These are phyloP conservation scores for Salisapilia sapeloensis DNA, from an alignment of 352 stramenopile species.

Conservation along the genomic window DNA sequence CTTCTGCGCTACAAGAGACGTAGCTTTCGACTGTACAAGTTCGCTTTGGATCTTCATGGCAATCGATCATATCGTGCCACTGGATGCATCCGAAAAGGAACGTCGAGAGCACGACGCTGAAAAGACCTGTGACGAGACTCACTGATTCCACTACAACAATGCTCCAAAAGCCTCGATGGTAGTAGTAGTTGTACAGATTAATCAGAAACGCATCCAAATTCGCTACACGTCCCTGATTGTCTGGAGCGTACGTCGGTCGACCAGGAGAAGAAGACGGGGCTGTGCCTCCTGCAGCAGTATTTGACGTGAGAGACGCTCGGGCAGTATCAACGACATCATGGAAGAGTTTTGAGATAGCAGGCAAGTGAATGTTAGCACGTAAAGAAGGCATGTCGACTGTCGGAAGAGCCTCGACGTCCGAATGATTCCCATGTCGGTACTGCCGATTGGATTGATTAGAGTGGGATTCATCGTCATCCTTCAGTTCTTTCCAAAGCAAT, in stretches of 20 bases:
- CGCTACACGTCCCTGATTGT: constrained; percentile 45
- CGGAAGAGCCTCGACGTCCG: constrained; percentile 2
- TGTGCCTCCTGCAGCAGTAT: constrained; percentile 3
- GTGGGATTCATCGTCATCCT: constrained; percentile 14
- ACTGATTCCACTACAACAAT: constrained; percentile 84
- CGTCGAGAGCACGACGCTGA: constrained; percentile 90
- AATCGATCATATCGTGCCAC: constrained; percentile 83
- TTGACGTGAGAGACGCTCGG: constrained; percentile 13
- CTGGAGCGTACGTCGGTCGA: constrained; percentile 28
- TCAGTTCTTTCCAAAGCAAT: constrained; percentile 65
- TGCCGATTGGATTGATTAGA: not conserved
- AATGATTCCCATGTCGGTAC: not conserved
- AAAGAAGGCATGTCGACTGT: constrained; percentile 31
- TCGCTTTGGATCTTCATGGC: constrained; percentile 36
- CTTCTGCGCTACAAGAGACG: constrained; percentile 37
- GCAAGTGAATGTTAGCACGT: constrained; percentile 49
- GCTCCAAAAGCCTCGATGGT: constrained; percentile 84
- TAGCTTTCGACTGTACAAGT: constrained; percentile 75
- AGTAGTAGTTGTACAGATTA: constrained; percentile 90
- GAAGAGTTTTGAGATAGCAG: constrained; percentile 62
- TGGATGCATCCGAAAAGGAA: constrained; percentile 93
- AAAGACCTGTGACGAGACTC: constrained; percentile 86
- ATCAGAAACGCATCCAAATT: constrained; percentile 87
- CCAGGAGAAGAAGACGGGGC: not conserved
- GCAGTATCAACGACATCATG: constrained; percentile 41